Evolutionary conservation across 2,329 filamentous ascomycete species (phyloP).

Genomic region (Chalaropsis ovoidea): DNA sequence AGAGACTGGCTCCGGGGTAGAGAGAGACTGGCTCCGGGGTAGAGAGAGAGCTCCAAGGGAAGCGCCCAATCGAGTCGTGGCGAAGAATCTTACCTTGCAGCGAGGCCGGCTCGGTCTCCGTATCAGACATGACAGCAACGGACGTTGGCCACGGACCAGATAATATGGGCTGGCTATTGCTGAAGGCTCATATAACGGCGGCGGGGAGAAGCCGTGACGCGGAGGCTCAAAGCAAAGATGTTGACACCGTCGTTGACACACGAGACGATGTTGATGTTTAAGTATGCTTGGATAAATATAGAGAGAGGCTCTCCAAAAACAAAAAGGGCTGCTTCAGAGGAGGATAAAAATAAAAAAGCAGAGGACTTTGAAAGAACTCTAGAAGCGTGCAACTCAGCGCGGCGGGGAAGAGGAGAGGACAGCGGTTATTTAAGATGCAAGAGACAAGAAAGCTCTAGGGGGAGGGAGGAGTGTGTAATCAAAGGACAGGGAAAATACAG

Average conservation of each 20-base stretch:
- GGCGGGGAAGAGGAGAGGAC: background rate
- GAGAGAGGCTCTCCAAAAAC: background rate
- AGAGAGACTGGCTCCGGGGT: too few relatives aligned
- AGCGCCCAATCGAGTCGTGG: background rate
- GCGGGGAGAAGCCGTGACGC: background rate
- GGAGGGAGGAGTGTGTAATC: background rate
- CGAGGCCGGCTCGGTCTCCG: constrained; percentile 20
- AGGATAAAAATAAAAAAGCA: constrained; percentile 16
- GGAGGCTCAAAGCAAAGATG: background rate
- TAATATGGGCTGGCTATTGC: background rate
- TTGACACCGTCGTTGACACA: too few relatives aligned
- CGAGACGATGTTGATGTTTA: background rate
- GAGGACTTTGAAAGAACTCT: background rate
- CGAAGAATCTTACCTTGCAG: constrained; percentile 20
- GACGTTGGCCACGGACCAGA: constrained; percentile 7
- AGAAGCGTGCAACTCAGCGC: background rate
- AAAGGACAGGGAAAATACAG: background rate
- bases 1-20: background rate
- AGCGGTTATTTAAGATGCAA: constrained; percentile 7
- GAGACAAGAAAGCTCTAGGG: background rate
- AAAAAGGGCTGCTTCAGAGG: background rate
- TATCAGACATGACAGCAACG: constrained; percentile 18
- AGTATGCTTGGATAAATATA: background rate
- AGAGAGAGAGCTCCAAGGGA: background rate
- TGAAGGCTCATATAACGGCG: background rate